These are phyloP conservation scores for Syzygium aqueum DNA, from an alignment of 345 rosid species.

Conservation along the genomic window DNA sequence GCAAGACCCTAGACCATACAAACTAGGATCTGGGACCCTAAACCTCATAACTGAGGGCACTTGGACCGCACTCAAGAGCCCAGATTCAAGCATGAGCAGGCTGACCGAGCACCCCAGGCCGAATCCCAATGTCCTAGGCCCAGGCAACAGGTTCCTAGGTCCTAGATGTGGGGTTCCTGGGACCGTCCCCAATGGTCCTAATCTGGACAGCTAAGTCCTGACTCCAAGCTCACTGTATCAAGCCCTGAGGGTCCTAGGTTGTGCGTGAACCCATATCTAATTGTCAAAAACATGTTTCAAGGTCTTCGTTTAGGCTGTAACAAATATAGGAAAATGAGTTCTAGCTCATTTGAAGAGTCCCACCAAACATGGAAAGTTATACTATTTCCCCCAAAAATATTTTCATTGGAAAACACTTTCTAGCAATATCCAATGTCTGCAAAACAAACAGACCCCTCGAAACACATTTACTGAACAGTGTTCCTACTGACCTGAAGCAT, in stretches of 20 bases:
- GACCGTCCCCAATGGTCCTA: background rate
- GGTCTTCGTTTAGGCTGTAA: background rate
- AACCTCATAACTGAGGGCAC: background rate
- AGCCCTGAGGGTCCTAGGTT: background rate
- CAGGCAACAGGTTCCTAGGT: background rate
- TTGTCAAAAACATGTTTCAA: background rate
- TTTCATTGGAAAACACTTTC: background rate
- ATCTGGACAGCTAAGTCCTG: background rate
- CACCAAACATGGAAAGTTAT: background rate
- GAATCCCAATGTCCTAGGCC: background rate
- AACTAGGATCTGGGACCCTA: background rate
- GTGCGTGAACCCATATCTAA: background rate
- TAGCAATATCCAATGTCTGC: background rate
- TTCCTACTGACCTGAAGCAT: slow-evolving; percentile 51
- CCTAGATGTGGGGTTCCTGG: background rate
- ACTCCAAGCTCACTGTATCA: background rate
- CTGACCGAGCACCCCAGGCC: background rate
- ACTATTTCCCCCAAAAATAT: background rate
- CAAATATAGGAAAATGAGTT: background rate
- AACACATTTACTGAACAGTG: background rate
- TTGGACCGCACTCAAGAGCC: background rate
- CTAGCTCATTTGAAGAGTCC: background rate
- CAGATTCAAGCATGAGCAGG: background rate
- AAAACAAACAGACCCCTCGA: background rate
- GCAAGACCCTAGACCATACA: background rate